Conservation (phyloP, 2,329 filamentous ascomycete genomes). For the Sarocladium kiliense region DNA sequence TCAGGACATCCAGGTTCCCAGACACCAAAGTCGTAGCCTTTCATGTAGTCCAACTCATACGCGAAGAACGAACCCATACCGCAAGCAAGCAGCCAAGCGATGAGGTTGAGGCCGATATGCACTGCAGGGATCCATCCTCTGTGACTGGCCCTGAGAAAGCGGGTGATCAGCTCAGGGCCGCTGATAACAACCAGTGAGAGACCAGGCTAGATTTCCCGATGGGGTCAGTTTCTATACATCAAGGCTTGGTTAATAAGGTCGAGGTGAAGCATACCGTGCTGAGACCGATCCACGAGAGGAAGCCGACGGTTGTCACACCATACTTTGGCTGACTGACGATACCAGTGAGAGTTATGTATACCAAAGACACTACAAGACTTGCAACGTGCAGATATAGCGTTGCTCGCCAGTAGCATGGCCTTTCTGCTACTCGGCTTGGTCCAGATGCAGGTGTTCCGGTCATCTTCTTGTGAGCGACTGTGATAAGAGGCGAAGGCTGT, state of each 20-base stretch:
- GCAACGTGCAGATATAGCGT: not conserved
- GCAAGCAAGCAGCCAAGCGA: not conserved
- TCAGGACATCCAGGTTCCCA: not conserved
- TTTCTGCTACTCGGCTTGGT: not conserved
- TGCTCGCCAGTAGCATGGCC: not conserved
- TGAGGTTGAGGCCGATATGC: not conserved
- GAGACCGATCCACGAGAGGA: not conserved
- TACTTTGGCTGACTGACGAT: not conserved
- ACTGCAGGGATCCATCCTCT: not conserved
- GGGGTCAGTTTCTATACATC: no score
- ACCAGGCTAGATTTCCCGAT: not conserved
- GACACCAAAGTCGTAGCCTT: not conserved
- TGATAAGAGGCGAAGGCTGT: no score
- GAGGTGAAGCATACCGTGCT: not conserved
- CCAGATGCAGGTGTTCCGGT: not conserved
- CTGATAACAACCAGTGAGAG: not conserved
- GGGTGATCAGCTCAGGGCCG: not conserved
- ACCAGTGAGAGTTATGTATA: not conserved
- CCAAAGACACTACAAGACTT: not conserved
- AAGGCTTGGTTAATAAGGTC: no score
- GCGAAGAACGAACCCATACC: not conserved
- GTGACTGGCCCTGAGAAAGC: not conserved
- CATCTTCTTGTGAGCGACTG: no score
- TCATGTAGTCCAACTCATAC: not conserved
- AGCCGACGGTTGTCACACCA: not conserved